Conservation (phyloP, 108 stramenopile genomes). For the Skeletonema grethae region DNA sequence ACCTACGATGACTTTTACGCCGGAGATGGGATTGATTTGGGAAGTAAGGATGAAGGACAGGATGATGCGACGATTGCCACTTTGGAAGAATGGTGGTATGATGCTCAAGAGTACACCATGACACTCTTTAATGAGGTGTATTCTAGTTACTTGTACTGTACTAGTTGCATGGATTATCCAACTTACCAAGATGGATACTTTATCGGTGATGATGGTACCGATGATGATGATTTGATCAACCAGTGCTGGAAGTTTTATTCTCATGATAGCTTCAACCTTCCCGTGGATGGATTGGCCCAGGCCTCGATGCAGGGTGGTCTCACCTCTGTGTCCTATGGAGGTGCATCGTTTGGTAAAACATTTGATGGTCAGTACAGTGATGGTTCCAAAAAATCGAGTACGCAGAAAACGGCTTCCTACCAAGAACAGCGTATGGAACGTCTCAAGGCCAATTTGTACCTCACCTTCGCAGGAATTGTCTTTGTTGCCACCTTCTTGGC, state of each 20-base stretch:
- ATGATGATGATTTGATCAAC: constrained; percentile 90
- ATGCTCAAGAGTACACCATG: constrained; percentile 81
- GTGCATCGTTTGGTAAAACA: constrained; percentile 58
- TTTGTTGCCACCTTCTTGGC: constrained; percentile 88
- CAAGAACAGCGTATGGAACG: constrained; percentile 56
- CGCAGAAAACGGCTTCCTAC: neutral
- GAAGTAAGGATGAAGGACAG: constrained; percentile 38
- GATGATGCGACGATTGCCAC: constrained; percentile 40
- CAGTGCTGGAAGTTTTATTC: constrained; percentile 93
- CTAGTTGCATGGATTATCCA: constrained; percentile 87
- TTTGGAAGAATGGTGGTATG: constrained; percentile 63
- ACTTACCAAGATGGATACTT: constrained; percentile 91
- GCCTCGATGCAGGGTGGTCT: constrained; percentile 79
- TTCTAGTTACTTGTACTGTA: constrained; percentile 72
- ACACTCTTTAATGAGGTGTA: constrained; percentile 80
- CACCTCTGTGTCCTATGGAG: constrained; percentile 54
- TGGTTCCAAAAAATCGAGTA: too few species aligned
- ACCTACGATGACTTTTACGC: constrained; percentile 75
- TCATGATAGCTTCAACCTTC: constrained; percentile 78
- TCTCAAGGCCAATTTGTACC: constrained; percentile 73
- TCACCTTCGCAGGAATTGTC: constrained; percentile 70
- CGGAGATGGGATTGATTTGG: constrained; percentile 50
- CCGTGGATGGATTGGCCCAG: constrained; percentile 70
- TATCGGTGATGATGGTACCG: constrained; percentile 80
- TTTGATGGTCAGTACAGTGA: constrained; percentile 43